A percentile compares a stretch with the other conserved stretches of the same genome.
These are phyloP conservation scores for Naganishia sp. DNA, from an alignment of 1,284 basidiomycete species.

Conservation along the genomic window DNA sequence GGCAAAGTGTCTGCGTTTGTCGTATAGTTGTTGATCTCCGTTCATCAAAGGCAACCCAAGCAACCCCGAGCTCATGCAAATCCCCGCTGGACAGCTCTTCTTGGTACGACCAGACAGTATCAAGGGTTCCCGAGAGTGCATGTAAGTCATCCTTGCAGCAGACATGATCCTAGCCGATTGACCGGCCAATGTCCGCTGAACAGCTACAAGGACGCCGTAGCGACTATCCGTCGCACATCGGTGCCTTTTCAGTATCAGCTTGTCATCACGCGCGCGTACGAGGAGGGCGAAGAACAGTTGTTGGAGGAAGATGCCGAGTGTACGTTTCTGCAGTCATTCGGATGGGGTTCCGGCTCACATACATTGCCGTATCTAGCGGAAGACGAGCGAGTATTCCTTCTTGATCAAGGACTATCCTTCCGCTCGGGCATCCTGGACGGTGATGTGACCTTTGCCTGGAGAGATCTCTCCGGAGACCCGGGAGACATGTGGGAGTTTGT, in stretches of 20 bases:
- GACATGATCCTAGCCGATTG: neutral
- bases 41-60: constrained; percentile 58
- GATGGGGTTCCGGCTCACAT: neutral
- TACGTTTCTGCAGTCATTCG: constrained; percentile 55
- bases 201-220: constrained; percentile 94
- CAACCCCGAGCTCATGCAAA: constrained; percentile 90
- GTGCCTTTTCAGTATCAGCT: constrained; percentile 90
- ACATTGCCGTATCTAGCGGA: constrained; percentile 61
- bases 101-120: constrained; percentile 87
- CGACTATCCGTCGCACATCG: constrained; percentile 80
- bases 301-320: constrained; percentile 95
- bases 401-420: constrained; percentile 85
- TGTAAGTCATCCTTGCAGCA: constrained; percentile 62
- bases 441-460: constrained; percentile 83
- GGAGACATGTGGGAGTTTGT: constrained; percentile 55
- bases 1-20: constrained; percentile 26
- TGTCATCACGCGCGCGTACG: constrained; percentile 92
- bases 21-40: neutral
- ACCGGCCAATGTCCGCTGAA: constrained; percentile 8
- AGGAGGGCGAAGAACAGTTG: constrained; percentile 91
- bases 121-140: constrained; percentile 93
- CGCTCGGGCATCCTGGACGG: constrained; percentile 73
- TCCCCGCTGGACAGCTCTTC: constrained; percentile 87
- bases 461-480: constrained; percentile 65
- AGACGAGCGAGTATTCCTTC: constrained; percentile 87